Base-by-base conservation (phyloP, 163 green algal genomes). In the Volvox carteri region DNA sequence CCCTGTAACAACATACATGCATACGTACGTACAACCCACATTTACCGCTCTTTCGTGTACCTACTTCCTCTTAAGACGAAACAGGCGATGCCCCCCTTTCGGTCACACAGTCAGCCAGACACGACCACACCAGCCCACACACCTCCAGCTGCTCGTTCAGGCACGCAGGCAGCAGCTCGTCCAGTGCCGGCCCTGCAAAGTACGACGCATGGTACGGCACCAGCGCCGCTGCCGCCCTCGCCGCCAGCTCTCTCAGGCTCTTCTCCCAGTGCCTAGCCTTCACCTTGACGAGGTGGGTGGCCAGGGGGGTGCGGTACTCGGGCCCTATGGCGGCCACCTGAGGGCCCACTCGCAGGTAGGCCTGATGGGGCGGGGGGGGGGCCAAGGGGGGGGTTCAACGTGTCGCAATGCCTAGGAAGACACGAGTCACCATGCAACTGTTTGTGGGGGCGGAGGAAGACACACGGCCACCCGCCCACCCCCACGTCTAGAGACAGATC, bases 231-330 rank as follows among this genome's bases (percentile, higher is more conserved):
- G 98, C 89, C 12, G 94, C 95, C 25, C 78, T 74, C 0, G 96
- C 96, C 9, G 97, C 93, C 42, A 99, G 93, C 84, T 96, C 90
- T 1, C 97, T 78, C 84, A 98, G 87, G 1, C 84, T 30, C 48
- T 93, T 93, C 30, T 99, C 97, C 98, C 98, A 99, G 91, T 99
- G 97, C 19, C 88, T 77, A 25, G 65, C 37, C 95, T 99, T 98
- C n/a, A 48, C 79, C 42, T 85, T 21, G 39, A 98, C 86, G 54
- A 99, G 92, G 89, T 99, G 95, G 35, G 93, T 75, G 25, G 94
- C 90, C 76, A 98, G 87, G 0, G 91, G 18, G 0, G 74, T 37
- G 2, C 92, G 88, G 90, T 99, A 99, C 60, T 95, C 91, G 3
- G 91, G 76, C 72, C 95, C 98, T 33, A 50, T 33, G 5, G 60